Conservation (phyloP, 2,329 filamentous ascomycete species). For the Phoma sp. region DNA sequence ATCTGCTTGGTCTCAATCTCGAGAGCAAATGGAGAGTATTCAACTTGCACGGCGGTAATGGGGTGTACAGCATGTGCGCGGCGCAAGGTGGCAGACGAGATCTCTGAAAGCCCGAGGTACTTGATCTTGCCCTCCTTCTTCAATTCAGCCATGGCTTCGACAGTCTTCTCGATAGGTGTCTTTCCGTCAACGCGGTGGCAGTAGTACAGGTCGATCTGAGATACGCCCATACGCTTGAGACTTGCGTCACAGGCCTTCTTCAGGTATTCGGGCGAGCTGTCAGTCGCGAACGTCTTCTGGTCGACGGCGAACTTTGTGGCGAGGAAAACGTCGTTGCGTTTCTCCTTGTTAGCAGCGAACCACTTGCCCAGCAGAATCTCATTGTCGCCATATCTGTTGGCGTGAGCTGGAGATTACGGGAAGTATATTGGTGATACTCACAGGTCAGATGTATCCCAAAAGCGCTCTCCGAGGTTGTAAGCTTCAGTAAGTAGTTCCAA, state of each 20-base stretch:
- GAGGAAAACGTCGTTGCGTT: constrained; percentile 56
- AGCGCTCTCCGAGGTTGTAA: constrained; percentile 56
- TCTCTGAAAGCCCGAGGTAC: constrained; percentile 55
- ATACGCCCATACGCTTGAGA: constrained; percentile 49
- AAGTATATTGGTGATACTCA: constrained; percentile 13
- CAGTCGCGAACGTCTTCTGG: constrained; percentile 52
- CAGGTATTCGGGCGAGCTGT: constrained; percentile 50
- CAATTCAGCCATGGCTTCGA: constrained; percentile 60
- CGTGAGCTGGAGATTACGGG: not conserved
- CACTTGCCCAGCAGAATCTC: constrained; percentile 45
- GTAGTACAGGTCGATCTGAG: constrained; percentile 56
- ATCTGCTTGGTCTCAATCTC: constrained; percentile 53
- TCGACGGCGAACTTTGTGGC: constrained; percentile 48
- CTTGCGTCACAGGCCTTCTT: constrained; percentile 49
- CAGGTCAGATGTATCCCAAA: constrained; percentile 37
- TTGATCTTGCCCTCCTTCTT: constrained; percentile 61
- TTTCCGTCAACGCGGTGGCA: constrained; percentile 51
- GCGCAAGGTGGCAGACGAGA: constrained; percentile 53
- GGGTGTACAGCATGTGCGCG: constrained; percentile 56
- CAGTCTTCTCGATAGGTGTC: constrained; percentile 56
- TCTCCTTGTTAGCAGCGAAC: constrained; percentile 47
- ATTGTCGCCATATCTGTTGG: constrained; percentile 36
- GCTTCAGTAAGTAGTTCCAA: constrained; percentile 59
- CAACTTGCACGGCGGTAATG: constrained; percentile 57
- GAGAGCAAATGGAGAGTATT: constrained; percentile 57